Evolutionary conservation across 1,139 yeast genomes (phyloP), one percentile per base, ranked within the genome.

Genomic region (Saccharomyces hybrid): DNA sequence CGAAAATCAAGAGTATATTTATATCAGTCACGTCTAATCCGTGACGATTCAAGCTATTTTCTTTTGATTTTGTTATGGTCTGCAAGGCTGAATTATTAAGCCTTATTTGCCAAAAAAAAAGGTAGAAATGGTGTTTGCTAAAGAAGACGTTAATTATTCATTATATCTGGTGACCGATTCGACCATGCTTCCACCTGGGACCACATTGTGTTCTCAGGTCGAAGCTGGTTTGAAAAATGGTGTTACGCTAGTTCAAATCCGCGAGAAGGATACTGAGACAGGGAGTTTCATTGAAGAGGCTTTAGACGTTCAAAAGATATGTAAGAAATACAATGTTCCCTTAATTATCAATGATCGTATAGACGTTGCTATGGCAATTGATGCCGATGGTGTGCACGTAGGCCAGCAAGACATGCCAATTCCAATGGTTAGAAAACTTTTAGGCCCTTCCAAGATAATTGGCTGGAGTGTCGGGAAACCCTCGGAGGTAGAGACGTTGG

Each of bases 351-450:
- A 91, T 65, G 97, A 91, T 66, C 74, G 97, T 49, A 79, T 89
- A 6, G 98, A 91, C 66, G 89, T 91, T 5, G 97, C 97, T 0
- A 73, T 90, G 52, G 97, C 97, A 0, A 76, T 88, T 54, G 95
- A 81, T 62, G 96, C 96, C 0, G 97, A 90, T 57, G 96, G 96
- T 38, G 86, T 91, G 14, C 98, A 91, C 72, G 89, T 91, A 19
- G 98, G 98, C 1, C 97, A 90, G 69, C 93, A 86, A 55, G 98
- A 91, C 66, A 87, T 91, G 88, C 76, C 75, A n/a, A 85, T 86
- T 2, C 69, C 70, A 1, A 60, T 76, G 28, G 95, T 82, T 0
- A 71, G 97, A 46, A 67, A 75, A 61, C 64, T 88, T 46, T 70
- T 91, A 25, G 97, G 97, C 0, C 79, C 83, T 0, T 75, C 80